Percentiles rank a stretch among this genome's conserved stretches.
Conservation (phyloP, 495 filamentous ascomycete species). For the Xylaria grammica region DNA sequence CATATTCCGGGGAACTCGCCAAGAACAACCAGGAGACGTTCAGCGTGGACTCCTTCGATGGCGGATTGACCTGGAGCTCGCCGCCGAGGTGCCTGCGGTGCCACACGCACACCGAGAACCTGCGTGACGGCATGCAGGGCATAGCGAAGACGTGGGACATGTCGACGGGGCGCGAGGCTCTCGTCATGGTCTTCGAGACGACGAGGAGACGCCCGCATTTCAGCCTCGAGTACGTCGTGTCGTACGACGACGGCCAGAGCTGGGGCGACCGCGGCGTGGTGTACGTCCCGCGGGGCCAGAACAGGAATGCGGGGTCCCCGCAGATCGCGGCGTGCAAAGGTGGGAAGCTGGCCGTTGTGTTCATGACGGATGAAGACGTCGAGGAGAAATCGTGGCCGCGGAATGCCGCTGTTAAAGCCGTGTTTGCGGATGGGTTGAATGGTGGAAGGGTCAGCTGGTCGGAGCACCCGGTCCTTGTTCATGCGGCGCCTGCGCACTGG, state of each 20-base stretch:
- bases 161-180: slow-evolving; percentile 37
- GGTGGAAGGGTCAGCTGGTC: slow-evolving; percentile 31
- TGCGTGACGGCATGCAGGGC: slow-evolving; percentile 66
- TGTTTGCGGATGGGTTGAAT: slow-evolving; percentile 28
- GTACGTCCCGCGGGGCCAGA: slow-evolving; percentile 46
- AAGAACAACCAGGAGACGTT: slow-evolving; percentile 62
- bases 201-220: slow-evolving; percentile 52
- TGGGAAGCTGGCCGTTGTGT: slow-evolving; percentile 57
- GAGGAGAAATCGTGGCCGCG: slow-evolving; percentile 32
- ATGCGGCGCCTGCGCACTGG: slow-evolving; percentile 34
- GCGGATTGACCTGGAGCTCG: slow-evolving; percentile 57
- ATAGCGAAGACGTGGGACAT: slow-evolving; percentile 45
- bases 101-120: slow-evolving; percentile 35
- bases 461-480: slow-evolving; percentile 21
- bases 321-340: slow-evolving; percentile 61
- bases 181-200: slow-evolving; percentile 67
- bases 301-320: slow-evolving; percentile 60
- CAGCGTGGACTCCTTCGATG: slow-evolving; percentile 59
- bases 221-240: slow-evolving; percentile 60
- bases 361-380: slow-evolving; percentile 66
- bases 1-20: slow-evolving; percentile 53
- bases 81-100: slow-evolving; percentile 33
- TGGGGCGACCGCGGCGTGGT: slow-evolving; percentile 62
- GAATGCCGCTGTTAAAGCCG: slow-evolving; percentile 37
- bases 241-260: slow-evolving; percentile 60